These are phyloP conservation scores for Tilletia caries DNA, from an alignment of 1,284 basidiomycete genomes.

Conservation along the genomic window DNA sequence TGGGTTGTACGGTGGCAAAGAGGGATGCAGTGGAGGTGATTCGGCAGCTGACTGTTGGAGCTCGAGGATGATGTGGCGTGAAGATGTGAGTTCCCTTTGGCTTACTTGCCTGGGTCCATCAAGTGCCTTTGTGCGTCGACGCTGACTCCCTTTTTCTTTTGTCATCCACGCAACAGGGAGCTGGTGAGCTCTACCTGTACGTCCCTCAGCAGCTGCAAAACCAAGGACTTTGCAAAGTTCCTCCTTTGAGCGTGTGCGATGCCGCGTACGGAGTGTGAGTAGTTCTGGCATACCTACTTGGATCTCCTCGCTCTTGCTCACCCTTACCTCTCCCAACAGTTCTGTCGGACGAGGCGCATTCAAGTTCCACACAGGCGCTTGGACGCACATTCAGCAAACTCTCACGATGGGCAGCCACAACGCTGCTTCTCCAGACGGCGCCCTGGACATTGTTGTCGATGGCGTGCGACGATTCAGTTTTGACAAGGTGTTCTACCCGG, in stretches of 20 bases:
- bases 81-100: conserved; percentile 21
- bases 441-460: conserved; percentile 25
- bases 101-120: too few species aligned
- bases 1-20: conserved; percentile 50
- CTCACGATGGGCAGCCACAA: conserved; percentile 18
- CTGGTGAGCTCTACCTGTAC: conserved; percentile 62
- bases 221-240: conserved; percentile 18
- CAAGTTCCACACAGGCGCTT: conserved; percentile 17
- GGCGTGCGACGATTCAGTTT: conserved; percentile 19
- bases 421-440: conserved; percentile 16
- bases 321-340: background rate
- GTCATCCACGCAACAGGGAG: conserved; percentile 13
- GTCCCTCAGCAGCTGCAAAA: conserved; percentile 29
- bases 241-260: conserved; percentile 27
- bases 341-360: conserved; percentile 34
- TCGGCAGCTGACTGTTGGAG: conserved; percentile 55
- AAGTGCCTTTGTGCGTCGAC: too few species aligned
- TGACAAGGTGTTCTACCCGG: conserved; percentile 27
- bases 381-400: conserved; percentile 32
- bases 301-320: background rate
- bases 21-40: conserved; percentile 55
- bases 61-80: conserved; percentile 55
- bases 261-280: conserved; percentile 27
- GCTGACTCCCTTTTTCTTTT: background rate
- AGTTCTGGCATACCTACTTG: background rate